These are phyloP conservation scores for Colletotrichum cordylinicola DNA, from an alignment of 2,329 filamentous ascomycete species.

Conservation along the genomic window DNA sequence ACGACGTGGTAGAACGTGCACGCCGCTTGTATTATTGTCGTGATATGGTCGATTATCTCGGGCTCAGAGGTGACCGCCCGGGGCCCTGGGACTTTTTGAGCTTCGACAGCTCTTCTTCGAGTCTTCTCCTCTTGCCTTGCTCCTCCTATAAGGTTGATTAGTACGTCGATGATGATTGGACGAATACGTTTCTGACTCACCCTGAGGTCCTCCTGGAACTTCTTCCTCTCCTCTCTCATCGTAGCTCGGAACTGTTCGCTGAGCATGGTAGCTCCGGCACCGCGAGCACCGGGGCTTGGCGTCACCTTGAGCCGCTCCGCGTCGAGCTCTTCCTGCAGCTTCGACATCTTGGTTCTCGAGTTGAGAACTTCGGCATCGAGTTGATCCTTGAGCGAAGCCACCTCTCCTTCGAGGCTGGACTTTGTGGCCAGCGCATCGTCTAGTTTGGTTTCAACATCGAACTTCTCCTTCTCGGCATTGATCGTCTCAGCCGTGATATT, in stretches of 20 bases:
- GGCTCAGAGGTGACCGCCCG: constrained; percentile 49
- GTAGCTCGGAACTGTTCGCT: constrained; percentile 62
- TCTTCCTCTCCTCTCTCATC: constrained; percentile 63
- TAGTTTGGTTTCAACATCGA: constrained; percentile 47
- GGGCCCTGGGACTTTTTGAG: constrained; percentile 48
- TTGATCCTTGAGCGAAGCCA: constrained; percentile 37
- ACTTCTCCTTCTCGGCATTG: constrained; percentile 54
- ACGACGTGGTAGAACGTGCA: not conserved
- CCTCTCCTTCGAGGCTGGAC: constrained; percentile 43
- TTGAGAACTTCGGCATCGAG: constrained; percentile 48
- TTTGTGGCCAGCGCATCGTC: constrained; percentile 43
- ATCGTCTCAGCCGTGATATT: constrained; percentile 59
- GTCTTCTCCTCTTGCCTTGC: constrained; percentile 49
- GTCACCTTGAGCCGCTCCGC: constrained; percentile 51
- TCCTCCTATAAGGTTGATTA: constrained; percentile 51
- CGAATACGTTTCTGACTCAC: constrained; percentile 35
- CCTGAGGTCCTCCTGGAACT: constrained; percentile 60
- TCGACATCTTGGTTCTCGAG: constrained; percentile 39
- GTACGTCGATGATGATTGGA: constrained; percentile 3
- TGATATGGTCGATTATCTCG: constrained; percentile 27
- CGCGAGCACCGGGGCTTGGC: constrained; percentile 35
- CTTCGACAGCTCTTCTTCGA: constrained; percentile 56
- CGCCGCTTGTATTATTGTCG: not conserved
- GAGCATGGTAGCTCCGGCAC: constrained; percentile 55
- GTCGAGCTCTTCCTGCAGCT: constrained; percentile 59